Evolutionary conservation across 352 stramenopile genomes (phyloP).

Genomic region (Globisporangium acanthophoron): DNA sequence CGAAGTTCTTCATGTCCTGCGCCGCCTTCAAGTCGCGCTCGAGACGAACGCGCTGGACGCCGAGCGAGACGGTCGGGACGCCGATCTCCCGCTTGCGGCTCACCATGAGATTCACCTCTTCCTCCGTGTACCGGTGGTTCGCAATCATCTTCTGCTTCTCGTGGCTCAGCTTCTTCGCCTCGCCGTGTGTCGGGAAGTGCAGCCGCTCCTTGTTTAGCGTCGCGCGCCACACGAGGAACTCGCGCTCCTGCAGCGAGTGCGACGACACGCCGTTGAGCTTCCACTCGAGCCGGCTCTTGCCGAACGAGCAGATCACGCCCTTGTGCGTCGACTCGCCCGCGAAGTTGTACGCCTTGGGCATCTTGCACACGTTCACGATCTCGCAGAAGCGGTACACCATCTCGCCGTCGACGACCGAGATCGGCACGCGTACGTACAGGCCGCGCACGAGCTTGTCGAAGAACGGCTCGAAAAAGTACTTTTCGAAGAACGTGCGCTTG

Average conservation of each 20-base stretch:
- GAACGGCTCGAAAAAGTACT: constrained; percentile 84
- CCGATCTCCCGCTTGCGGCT: constrained; percentile 63
- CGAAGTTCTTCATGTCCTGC: constrained; percentile 85
- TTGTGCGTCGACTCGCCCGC: constrained; percentile 65
- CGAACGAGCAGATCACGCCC: constrained; percentile 69
- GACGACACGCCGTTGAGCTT: constrained; percentile 64
- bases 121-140: constrained; percentile 75
- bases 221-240: constrained; percentile 79
- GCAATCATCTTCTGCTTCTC: constrained; percentile 66
- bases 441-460: constrained; percentile 76
- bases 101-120: constrained; percentile 79
- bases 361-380: constrained; percentile 56
- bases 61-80: constrained; percentile 54
- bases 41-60: constrained; percentile 72
- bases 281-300: constrained; percentile 75
- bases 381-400: constrained; percentile 86
- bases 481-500: constrained; percentile 74
- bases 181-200: constrained; percentile 63
- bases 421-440: constrained; percentile 67
- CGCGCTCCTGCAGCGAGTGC: constrained; percentile 67
- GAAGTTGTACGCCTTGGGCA: constrained; percentile 62
- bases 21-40: constrained; percentile 73
- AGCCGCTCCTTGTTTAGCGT: constrained; percentile 75
- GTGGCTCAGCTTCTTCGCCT: constrained; percentile 55
- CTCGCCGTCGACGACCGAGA: constrained; percentile 63